phyloP scores from a whole-genome alignment of 176 grass and related monocot species.

The Stipa capillata region DNA sequence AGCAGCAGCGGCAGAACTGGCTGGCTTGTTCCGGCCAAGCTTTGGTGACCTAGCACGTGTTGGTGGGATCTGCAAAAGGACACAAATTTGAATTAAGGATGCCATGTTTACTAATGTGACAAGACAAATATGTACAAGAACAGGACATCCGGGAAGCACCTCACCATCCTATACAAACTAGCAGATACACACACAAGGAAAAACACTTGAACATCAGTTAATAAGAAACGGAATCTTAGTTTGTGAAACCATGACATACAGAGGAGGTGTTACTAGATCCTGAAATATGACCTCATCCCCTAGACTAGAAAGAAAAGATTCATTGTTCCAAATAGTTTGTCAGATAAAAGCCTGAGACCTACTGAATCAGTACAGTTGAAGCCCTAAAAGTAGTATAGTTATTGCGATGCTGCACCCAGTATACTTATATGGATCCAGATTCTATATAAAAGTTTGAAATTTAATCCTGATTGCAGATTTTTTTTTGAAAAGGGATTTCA shows the following conservation, averaged over 20 bases:
- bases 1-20: slow-evolving; percentile 34
- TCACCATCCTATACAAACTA: background rate
- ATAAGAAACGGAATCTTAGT: background rate
- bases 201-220: background rate
- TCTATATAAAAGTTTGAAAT: background rate
- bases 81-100: slow-evolving; percentile 15
- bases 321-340: background rate
- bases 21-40: slow-evolving; percentile 74
- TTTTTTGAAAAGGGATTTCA: too few relatives aligned
- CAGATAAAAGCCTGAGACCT: background rate
- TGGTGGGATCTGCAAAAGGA: slow-evolving; percentile 65
- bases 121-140: background rate
- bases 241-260: background rate
- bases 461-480: background rate
- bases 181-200: background rate
- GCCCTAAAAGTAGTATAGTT: background rate
- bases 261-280: background rate
- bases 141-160: background rate
- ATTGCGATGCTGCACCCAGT: background rate
- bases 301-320: background rate
- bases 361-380: background rate
- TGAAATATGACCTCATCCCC: background rate
- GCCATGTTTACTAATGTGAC: background rate
- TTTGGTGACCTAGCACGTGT: slow-evolving; percentile 90
- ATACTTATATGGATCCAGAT: background rate